Percentiles rank a stretch among this genome's conserved stretches.
These are phyloP conservation scores for Aspergillus pseudoglaucus DNA, from an alignment of 2,329 filamentous ascomycete species.

Conservation along the genomic window DNA sequence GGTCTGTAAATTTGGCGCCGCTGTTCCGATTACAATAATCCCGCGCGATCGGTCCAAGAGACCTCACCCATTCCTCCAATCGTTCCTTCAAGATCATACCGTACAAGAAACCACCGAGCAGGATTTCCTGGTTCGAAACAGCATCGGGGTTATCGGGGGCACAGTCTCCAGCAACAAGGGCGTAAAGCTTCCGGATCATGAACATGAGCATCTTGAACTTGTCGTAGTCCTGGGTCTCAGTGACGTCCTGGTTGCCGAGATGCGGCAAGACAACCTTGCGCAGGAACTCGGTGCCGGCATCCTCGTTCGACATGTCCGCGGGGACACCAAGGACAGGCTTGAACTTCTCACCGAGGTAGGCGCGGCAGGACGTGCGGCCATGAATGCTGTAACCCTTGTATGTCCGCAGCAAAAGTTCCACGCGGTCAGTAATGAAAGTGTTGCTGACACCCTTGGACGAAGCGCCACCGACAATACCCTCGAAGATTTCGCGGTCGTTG, in stretches of 20 bases:
- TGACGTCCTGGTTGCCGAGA: conserved; percentile 77
- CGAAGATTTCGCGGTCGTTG: conserved; percentile 92
- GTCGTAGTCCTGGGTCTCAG: conserved; percentile 74
- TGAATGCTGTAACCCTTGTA: conserved; percentile 89
- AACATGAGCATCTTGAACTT: conserved; percentile 93
- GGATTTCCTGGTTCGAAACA: conserved; percentile 89
- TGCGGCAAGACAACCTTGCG: conserved; percentile 87
- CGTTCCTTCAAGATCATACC: conserved; percentile 93
- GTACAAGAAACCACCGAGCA: conserved; percentile 89
- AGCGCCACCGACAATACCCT: conserved; percentile 75
- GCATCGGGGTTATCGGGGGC: conserved; percentile 93
- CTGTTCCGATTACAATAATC: conserved; percentile 51
- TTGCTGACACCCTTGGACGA: conserved; percentile 73
- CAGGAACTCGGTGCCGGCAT: conserved; percentile 85
- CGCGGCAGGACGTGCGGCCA: conserved; percentile 70
- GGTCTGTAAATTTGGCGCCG: conserved; percentile 60
- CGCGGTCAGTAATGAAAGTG: conserved; percentile 90
- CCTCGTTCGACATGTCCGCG: conserved; percentile 76
- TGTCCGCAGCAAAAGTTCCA: conserved; percentile 83
- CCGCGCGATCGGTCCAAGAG: conserved; percentile 47
- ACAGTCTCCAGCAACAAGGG: conserved; percentile 86
- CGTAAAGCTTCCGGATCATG: conserved; percentile 94
- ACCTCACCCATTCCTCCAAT: conserved; percentile 80
- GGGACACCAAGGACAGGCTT: conserved; percentile 77
- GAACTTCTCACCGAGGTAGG: conserved; percentile 88